phyloP scores from a whole-genome alignment of 805 yeast species.

The Isabelozyma heimii region DNA sequence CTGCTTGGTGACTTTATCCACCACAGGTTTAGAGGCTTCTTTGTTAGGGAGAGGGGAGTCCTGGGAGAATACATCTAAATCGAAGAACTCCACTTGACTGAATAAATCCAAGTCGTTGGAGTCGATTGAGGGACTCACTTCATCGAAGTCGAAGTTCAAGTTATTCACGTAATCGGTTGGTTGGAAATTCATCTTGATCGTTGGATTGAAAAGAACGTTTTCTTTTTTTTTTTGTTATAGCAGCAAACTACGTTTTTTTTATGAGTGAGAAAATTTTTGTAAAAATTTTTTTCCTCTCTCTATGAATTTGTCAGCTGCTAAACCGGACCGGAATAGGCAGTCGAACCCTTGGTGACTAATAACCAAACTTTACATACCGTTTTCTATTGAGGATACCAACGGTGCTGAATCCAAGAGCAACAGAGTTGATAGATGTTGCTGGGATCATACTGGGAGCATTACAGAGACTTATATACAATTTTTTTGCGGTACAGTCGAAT shows the following conservation, averaged over 20 bases:
- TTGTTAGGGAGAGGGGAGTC: conserved; percentile 5
- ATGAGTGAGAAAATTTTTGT: neutral
- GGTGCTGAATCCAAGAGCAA: no score
- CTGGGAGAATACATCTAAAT: conserved; percentile 33
- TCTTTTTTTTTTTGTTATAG: neutral
- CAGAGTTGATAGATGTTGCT: no score
- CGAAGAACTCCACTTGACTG: conserved; percentile 37
- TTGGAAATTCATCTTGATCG: conserved; percentile 34
- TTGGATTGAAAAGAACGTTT: neutral
- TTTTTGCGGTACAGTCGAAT: no score
- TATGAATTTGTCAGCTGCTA: neutral
- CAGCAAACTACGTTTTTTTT: neutral
- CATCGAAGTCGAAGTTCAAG: conserved; percentile 38
- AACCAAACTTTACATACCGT: neutral
- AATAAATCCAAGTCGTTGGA: conserved; percentile 37
- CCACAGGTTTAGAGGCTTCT: neutral
- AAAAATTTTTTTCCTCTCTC: no score
- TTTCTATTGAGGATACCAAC: no score
- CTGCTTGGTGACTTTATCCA: neutral
- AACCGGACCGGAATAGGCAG: neutral
- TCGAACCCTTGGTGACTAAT: neutral
- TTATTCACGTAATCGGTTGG: conserved; percentile 40
- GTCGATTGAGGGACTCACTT: conserved; percentile 15
- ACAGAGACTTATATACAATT: no score
- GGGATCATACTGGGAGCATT: no score